Base-by-base conservation (phyloP, 192 early-diverging fungal species). In the Entomortierella chlamydospora region DNA sequence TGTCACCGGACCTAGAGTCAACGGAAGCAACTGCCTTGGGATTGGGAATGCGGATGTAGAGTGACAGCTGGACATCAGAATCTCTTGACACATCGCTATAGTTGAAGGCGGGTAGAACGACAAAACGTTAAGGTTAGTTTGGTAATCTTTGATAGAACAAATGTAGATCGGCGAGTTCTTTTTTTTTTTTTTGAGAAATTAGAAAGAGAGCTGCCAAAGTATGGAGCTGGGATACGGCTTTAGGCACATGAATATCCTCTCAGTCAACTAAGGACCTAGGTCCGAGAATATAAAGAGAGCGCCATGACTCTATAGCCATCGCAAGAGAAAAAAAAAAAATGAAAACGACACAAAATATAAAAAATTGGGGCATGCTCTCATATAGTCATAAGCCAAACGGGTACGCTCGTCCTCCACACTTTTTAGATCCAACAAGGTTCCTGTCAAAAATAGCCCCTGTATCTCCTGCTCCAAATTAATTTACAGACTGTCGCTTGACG, bases 71-170 rank as follows among this genome's bases (percentile, higher is more conserved):
- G 9, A 85, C 89, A 54, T 90, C 87, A 12, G 89, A 88, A 41
- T 85, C 85, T 41, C 87, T 79, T 29, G 89, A 90, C 0, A 90
- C 89, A 73, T 90, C 89, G 65, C 89, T 90, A 81, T 11, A 61
- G 15, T 34, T 25, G 50, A 12, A 22, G 37, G 37, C 34, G 10
- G 34, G 20, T 29, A 45, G 50, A 20, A 47, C 15, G 15, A 47
- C 34, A 37, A 37, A 10, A n/a, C n/a, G n/a, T 41, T 41, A 13
- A 41, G 15, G 15, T 2, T 4, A 12, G 15, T 47, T 17, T 11
- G 15, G 4, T 12, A 2, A 17, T 12, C 15, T 12, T 17, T 47
- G 7, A 11, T 15, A 17, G 15, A 47, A 47, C 15, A 47, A 15
- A 47, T 11, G 45, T 41, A 41, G 39, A 41, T 41, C 39, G 13